Base-by-base conservation (phyloP, 352 stramenopile species). In the Pythium periplocum region DNA sequence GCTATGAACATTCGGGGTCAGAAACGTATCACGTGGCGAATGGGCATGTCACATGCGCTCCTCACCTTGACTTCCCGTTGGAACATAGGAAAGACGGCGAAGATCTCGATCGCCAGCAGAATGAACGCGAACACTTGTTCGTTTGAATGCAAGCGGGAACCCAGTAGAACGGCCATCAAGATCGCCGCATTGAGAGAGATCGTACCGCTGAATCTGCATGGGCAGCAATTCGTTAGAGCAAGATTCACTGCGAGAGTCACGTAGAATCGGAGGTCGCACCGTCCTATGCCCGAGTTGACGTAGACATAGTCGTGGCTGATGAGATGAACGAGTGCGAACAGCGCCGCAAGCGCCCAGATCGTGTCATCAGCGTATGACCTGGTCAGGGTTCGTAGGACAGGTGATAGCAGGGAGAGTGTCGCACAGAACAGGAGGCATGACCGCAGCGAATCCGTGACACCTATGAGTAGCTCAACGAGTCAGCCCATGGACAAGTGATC, bases 131-230 rank as follows among this genome's bases (percentile, higher is more conserved):
- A 96, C 48, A 96, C 88, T 58, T 95, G 82, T 66, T 96, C 83
- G 62, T 95, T 96, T 39, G 81, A 95, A 58, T 90, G 76, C 35
- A 98, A 64, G 3, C 91, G 77, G 44, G 91, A 98, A 38, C 84
- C 88, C 5, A 97, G 75, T 47, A 98, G 71, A 48, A 98, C 88
- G 4, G 90, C 86, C 35, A 83, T 96, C 56, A 97, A 96, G 55
- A 97, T 93, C 9, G 87, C 90, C 0, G 91, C 90, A 66, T 97
- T 98, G 7, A 98, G 73, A 43, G 90, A 96, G 46, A 97, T 82
- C 12, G 87, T 95, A 9, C 87, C 87, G 56, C 83, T 89, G 51
- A 91, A 94, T 37, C 83, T 91, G 59, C 12, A 42, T 44, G 35
- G 4, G 36, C 32, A 40, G 33, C 17, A 37, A 12, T 11, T 34